Conservation (phyloP, 495 filamentous ascomycete genomes). For the Penicillium lagena region DNA sequence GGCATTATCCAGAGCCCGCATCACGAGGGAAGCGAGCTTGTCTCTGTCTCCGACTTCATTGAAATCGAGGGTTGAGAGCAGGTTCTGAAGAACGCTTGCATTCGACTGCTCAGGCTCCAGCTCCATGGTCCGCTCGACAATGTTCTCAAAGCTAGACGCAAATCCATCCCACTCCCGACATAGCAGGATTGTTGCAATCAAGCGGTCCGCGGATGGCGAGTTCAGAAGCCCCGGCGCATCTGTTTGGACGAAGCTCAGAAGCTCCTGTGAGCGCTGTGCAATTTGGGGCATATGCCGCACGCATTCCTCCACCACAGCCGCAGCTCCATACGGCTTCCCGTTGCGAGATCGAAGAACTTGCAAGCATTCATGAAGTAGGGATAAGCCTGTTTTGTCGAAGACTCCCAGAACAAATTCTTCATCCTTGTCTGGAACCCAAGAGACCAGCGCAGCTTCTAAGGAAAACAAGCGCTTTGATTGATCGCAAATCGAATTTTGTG, state of each 20-base stretch:
- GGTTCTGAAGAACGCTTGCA: constrained; percentile 30
- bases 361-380: constrained; percentile 44
- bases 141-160: constrained; percentile 29
- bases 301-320: constrained; percentile 52
- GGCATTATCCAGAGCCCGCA: constrained; percentile 29
- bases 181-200: constrained; percentile 34
- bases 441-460: constrained; percentile 44
- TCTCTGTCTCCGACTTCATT: constrained; percentile 27
- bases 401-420: constrained; percentile 14
- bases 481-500: constrained; percentile 57
- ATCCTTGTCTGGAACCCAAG: constrained; percentile 18
- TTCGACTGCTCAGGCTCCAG: constrained; percentile 34
- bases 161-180: constrained; percentile 38
- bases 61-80: constrained; percentile 35
- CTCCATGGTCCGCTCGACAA: constrained; percentile 32
- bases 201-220: constrained; percentile 45
- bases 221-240: constrained; percentile 46
- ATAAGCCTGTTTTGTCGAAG: constrained; percentile 20
- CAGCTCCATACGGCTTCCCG: constrained; percentile 78
- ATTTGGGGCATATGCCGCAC: constrained; percentile 36
- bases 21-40: constrained; percentile 29
- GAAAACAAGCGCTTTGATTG: constrained; percentile 58
- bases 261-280: constrained; percentile 21
- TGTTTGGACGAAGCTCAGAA: constrained; percentile 37
- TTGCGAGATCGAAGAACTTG: constrained; percentile 51